These are phyloP conservation scores for Poa pratensis DNA, from an alignment of 176 grass and related monocot species.

Conservation along the genomic window DNA sequence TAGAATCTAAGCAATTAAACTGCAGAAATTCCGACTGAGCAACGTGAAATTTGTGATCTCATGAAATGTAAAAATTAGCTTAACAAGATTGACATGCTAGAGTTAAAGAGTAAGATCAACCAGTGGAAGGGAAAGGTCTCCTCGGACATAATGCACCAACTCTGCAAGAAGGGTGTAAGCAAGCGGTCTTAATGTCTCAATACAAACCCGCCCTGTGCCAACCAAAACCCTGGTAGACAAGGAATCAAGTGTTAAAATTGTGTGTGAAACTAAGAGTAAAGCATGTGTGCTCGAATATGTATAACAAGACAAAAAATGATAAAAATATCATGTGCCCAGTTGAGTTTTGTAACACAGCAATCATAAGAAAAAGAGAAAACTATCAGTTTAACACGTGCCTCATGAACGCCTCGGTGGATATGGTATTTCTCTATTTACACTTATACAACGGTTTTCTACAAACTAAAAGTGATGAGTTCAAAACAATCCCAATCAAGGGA, in stretches of 20 bases:
- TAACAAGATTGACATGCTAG: conserved; percentile 24
- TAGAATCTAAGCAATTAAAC: conserved; percentile 11
- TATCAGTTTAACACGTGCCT: neutral
- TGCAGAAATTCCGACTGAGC: neutral
- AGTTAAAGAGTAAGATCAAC: conserved; percentile 48
- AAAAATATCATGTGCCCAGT: neutral
- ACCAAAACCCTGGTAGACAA: conserved; percentile 85
- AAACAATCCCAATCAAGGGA: neutral
- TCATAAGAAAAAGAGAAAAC: neutral
- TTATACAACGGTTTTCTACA: conserved; percentile 4
- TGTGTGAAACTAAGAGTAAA: conserved; percentile 18
- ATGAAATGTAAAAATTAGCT: neutral
- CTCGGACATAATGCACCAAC: conserved; percentile 98
- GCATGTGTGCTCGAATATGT: conserved; percentile 9
- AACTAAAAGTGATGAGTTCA: neutral
- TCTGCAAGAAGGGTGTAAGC: conserved; percentile 98
- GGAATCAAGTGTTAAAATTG: conserved; percentile 37
- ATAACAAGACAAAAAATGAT: neutral
- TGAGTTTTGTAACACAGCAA: conserved; percentile 11
- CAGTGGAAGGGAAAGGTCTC: conserved; percentile 71
- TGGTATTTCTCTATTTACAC: neutral
- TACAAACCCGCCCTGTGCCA: conserved; percentile 91
- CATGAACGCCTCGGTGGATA: neutral
- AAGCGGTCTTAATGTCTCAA: conserved; percentile 91
- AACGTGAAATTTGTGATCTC: conserved; percentile 8